phyloP scores from a whole-genome alignment of 805 yeast genomes.

The Lipomyces orientalis region DNA sequence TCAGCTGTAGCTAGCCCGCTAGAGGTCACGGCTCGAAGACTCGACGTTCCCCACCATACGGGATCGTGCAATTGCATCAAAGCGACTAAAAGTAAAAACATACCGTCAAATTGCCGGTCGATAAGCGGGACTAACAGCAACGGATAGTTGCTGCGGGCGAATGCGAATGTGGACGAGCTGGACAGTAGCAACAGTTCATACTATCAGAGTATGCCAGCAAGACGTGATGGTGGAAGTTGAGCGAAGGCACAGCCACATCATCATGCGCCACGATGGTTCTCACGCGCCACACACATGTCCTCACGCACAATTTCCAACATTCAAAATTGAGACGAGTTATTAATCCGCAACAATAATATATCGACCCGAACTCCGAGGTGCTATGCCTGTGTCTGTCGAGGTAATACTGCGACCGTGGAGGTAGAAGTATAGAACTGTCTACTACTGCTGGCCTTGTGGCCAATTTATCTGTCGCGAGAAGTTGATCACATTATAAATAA shows the following conservation, averaged over 20 bases:
- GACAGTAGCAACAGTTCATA: background rate
- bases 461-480: background rate
- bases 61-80: background rate
- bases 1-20: background rate
- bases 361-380: background rate
- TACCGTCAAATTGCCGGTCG: background rate
- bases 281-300: background rate
- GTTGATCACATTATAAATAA: background rate
- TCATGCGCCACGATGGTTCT: background rate
- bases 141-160: background rate
- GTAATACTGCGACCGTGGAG: background rate
- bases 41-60: too few species aligned
- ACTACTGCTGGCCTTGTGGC: background rate
- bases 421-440: background rate
- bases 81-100: background rate
- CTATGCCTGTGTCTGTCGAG: background rate
- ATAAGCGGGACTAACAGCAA: background rate
- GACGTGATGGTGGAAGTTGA: background rate
- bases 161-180: background rate
- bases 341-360: too few species aligned
- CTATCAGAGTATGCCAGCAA: background rate
- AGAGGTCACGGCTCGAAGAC: background rate
- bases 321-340: too few species aligned
- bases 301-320: background rate
- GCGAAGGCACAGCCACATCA: background rate